These are phyloP conservation scores for Quercus aquifolioides DNA, from an alignment of 306 rosid genomes.

Conservation along the genomic window DNA sequence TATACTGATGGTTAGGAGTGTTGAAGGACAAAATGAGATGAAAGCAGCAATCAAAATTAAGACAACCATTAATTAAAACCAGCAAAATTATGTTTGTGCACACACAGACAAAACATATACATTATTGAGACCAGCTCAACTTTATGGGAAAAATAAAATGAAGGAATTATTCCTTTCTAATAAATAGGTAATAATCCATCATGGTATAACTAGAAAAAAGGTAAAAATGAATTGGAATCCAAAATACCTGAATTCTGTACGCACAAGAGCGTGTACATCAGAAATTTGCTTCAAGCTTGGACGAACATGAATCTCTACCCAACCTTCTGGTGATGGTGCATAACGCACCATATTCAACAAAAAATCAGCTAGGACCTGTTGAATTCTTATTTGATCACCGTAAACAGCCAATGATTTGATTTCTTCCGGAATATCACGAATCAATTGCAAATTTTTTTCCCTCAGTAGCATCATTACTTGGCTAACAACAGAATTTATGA, in stretches of 20 bases:
- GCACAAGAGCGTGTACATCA: constrained; percentile 57
- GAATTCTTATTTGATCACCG: constrained; percentile 93
- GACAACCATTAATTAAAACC: neutral
- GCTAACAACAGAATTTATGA: constrained; percentile 95
- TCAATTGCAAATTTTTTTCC: constrained; percentile 84
- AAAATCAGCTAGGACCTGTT: constrained; percentile 92
- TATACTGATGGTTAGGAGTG: neutral
- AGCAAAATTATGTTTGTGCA: neutral
- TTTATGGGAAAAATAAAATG: neutral
- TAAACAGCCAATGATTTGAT: constrained; percentile 79
- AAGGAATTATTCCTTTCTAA: neutral
- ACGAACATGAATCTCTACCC: constrained; percentile 87
- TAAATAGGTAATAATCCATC: neutral
- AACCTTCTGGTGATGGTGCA: constrained; percentile 89
- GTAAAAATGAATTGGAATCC: constrained; percentile 12
- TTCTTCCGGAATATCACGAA: constrained; percentile 97
- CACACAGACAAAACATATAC: neutral
- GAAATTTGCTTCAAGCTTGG: constrained; percentile 71
- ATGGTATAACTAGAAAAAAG: neutral
- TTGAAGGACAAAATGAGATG: neutral
- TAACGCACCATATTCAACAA: constrained; percentile 82
- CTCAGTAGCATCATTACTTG: constrained; percentile 88
- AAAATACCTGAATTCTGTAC: constrained; percentile 78
- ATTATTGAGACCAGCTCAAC: neutral
- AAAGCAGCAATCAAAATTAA: neutral